phyloP scores from a whole-genome alignment of 768 basidiomycete species.

The Tricholoma flavovirens region DNA sequence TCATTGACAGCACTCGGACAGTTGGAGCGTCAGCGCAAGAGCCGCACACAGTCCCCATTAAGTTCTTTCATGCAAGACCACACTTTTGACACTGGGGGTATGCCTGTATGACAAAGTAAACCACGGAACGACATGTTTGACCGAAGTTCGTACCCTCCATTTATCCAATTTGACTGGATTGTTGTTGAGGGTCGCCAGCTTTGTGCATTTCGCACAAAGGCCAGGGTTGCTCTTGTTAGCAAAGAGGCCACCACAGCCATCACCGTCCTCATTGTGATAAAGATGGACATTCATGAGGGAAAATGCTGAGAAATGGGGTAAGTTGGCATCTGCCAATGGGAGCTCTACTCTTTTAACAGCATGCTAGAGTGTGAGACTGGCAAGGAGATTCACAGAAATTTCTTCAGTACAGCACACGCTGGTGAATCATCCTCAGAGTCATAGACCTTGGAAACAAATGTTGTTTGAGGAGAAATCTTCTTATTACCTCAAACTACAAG shows the following conservation, averaged over 20 bases:
- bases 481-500: neutral
- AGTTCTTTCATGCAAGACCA: neutral
- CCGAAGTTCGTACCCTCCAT: neutral
- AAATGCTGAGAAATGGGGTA: neutral
- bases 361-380: neutral
- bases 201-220: neutral
- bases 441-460: neutral
- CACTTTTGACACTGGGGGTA: neutral
- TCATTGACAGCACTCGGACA: too few species aligned
- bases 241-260: neutral
- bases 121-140: neutral
- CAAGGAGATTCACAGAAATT: neutral
- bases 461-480: neutral
- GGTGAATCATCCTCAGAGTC: neutral
- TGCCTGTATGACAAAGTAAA: neutral
- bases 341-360: neutral
- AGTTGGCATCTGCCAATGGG: neutral
- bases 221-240: neutral
- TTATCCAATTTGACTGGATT: neutral
- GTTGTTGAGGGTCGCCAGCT: neutral
- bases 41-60: neutral
- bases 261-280: neutral
- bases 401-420: neutral
- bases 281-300: neutral
- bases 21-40: too few species aligned